Evolutionary conservation across 306 rosid species (phyloP).

Genomic region (Pterocarpus santalinus): DNA sequence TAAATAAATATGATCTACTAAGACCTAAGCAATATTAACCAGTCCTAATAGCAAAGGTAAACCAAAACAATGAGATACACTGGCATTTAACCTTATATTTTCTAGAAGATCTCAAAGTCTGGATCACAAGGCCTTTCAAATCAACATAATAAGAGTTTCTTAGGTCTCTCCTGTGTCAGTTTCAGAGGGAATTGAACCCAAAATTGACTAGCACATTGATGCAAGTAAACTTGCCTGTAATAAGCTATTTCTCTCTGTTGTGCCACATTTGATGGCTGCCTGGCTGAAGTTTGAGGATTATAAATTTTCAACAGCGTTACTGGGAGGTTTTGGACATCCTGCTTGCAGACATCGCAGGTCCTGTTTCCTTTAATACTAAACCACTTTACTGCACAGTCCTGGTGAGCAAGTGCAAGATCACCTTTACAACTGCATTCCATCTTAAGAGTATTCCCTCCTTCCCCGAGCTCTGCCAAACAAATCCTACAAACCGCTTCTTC

Average conservation of each 20-base stretch:
- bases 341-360: conserved; percentile 90
- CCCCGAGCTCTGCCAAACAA: conserved; percentile 81
- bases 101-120: not conserved
- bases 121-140: conserved; percentile 10
- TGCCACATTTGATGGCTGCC: conserved; percentile 50
- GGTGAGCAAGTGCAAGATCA: conserved; percentile 95
- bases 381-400: conserved; percentile 95
- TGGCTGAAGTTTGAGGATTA: conserved; percentile 50
- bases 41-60: conserved; percentile 16
- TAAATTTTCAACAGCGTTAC: conserved; percentile 82
- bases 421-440: conserved; percentile 99
- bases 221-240: conserved; percentile 68
- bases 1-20: not conserved
- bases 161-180: conserved; percentile 14
- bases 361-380: conserved; percentile 93
- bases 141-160: conserved; percentile 12
- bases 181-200: conserved; percentile 32
- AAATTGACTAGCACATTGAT: conserved; percentile 16
- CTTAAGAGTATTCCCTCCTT: conserved; percentile 83
- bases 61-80: conserved; percentile 6
- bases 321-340: conserved; percentile 79
- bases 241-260: conserved; percentile 55
- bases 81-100: conserved; percentile 24
- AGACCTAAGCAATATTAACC: conserved; percentile 16
- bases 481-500: conserved; percentile 97